phyloP scores from a whole-genome alignment of 495 filamentous ascomycete species.

The Aspergillus coremiiformis region DNA sequence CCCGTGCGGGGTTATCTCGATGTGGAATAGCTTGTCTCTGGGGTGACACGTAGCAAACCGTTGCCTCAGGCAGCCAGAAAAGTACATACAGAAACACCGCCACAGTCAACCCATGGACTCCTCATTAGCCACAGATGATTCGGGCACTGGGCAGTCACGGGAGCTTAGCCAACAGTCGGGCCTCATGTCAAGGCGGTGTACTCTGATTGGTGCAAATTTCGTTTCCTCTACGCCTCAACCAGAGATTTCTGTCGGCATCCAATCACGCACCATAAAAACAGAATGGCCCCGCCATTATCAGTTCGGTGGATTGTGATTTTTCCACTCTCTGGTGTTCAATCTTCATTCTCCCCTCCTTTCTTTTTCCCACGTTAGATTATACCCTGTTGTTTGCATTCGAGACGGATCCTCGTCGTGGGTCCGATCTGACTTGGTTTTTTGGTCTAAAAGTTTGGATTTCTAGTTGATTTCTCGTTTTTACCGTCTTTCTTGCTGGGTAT shows the following conservation, averaged over 20 bases:
- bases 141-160: neutral
- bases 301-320: constrained; percentile 4
- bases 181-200: neutral
- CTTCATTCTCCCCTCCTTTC: constrained; percentile 4
- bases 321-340: constrained; percentile 6
- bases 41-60: neutral
- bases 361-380: constrained; percentile 5
- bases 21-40: constrained; percentile 5
- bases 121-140: neutral
- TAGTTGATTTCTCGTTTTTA: neutral
- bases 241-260: constrained; percentile 9
- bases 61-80: neutral
- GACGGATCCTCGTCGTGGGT: neutral
- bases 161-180: neutral
- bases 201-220: constrained; percentile 1
- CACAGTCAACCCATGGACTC: neutral
- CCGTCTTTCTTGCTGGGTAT: constrained; percentile 5
- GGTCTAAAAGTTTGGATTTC: constrained; percentile 1
- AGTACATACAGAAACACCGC: neutral
- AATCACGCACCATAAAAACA: constrained; percentile 1
- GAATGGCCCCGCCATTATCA: constrained; percentile 10
- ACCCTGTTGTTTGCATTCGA: constrained; percentile 10
- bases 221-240: constrained; percentile 3
- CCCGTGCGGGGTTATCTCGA: constrained; percentile 17
- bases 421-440: neutral